Evolutionary conservation across 768 basidiomycete species (phyloP), one percentile per base, ranked within the genome.

Genomic region (Myochromella boudieri): DNA sequence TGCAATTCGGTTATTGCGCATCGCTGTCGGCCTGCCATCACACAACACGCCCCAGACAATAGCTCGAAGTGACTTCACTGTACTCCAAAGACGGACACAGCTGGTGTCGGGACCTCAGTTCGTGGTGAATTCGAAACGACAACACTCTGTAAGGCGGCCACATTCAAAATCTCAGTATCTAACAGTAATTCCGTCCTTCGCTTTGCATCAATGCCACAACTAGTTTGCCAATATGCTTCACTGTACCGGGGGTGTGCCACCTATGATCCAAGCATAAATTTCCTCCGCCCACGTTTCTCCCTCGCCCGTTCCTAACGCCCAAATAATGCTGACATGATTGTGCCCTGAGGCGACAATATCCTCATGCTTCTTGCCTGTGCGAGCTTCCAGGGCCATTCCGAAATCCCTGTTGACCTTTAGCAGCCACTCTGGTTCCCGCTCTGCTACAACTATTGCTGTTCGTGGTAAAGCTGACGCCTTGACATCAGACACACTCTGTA

Each of bases 221-320:
- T n/a, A n/a, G n/a, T n/a, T n/a, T n/a, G n/a, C n/a, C n/a, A n/a
- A n/a, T n/a, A n/a, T n/a, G n/a, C n/a, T n/a, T n/a, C n/a, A n/a
- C n/a, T n/a, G n/a, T n/a, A n/a, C n/a, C n/a, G n/a, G n/a, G n/a
- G n/a, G n/a, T n/a, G n/a, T n/a, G n/a, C n/a, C n/a, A n/a, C n/a
- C n/a, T n/a, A n/a, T n/a, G n/a, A n/a, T n/a, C 73, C 74, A 75
- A 20, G 58, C 52, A 18, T 61, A 62, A 27, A 76, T 72, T 14
- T 79, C 72, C 45, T 75, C 65, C 1, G 69, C 83, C 83, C 84
- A 85, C 25, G 76, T 70, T 54, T 86, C 84, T 14, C 80, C 85
- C 53, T 78, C 61, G 1, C 84, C 83, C 2, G 72, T 76, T 3
- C 68, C 60, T 46, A 84, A 55, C 11, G 71, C 72, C 67, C 68